Percentiles rank a stretch among this genome's conserved stretches.
phyloP scores from a whole-genome alignment of 495 filamentous ascomycete genomes.

The Penicillium macrosclerotiorum region DNA sequence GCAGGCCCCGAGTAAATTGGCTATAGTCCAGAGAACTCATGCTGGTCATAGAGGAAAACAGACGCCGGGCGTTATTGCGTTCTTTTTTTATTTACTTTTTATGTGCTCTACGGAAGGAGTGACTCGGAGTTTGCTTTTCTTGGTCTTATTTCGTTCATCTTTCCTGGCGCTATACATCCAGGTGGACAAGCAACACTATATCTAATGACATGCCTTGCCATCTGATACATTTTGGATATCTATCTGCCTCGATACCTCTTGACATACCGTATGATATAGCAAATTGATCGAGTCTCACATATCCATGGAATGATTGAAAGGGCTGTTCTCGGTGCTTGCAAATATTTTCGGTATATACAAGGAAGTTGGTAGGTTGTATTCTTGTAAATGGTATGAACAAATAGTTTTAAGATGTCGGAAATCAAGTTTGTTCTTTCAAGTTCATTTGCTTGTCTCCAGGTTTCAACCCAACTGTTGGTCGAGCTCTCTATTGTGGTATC shows the following conservation, averaged over 20 bases:
- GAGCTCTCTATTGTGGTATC: too few species aligned
- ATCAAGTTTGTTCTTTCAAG: too few species aligned
- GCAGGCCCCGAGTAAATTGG: conserved; percentile 39
- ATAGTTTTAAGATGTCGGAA: too few species aligned
- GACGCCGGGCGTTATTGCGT: conserved; percentile 21
- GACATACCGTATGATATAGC: too few species aligned
- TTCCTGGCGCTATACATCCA: too few species aligned
- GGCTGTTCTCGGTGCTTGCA: too few species aligned
- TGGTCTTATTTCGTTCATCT: conserved; percentile 10
- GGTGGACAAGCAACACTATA: conserved; percentile 5
- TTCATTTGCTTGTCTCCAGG: not conserved
- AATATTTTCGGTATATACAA: too few species aligned
- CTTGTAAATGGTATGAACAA: not conserved
- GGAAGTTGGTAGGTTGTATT: not conserved
- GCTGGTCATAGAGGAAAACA: conserved; percentile 39
- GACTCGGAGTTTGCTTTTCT: conserved; percentile 6
- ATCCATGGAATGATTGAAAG: too few species aligned
- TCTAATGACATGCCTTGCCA: conserved; percentile 8
- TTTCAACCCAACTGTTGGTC: too few species aligned
- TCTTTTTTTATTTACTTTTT: conserved; percentile 1
- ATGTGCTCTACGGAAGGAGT: not conserved
- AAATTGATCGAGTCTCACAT: too few species aligned
- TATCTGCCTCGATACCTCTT: too few species aligned
- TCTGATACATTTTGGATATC: conserved; percentile 6
- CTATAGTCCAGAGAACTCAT: conserved; percentile 19